These are phyloP conservation scores for Nitzschia putrida DNA, from an alignment of 108 stramenopile species.

Conservation along the genomic window DNA sequence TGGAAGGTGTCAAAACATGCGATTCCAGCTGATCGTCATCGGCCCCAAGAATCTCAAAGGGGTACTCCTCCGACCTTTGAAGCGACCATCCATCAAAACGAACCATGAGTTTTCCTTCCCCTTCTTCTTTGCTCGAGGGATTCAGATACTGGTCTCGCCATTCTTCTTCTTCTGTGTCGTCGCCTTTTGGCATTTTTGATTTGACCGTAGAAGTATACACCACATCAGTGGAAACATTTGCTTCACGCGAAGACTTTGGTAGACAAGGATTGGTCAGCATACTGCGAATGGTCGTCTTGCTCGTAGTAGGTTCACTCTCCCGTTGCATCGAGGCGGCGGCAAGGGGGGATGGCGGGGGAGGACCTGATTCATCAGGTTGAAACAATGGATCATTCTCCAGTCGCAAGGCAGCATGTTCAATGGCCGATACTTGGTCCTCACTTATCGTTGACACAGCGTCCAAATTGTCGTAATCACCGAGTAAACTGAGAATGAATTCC, in stretches of 20 bases:
- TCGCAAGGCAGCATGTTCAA: slow-evolving; percentile 25
- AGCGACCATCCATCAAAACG: slow-evolving; percentile 42
- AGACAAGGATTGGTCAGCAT: slow-evolving; percentile 12
- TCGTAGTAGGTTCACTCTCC: slow-evolving; percentile 1
- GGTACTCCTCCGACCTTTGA: slow-evolving; percentile 26
- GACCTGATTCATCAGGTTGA: background rate
- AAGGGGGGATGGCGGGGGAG: slow-evolving; percentile 2
- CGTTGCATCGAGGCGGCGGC: slow-evolving; percentile 2
- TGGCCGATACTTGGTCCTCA: slow-evolving; percentile 23
- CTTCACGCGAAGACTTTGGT: slow-evolving; percentile 4
- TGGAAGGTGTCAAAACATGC: slow-evolving; percentile 40
- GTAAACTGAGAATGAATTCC: slow-evolving; percentile 32
- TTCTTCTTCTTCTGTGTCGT: slow-evolving; percentile 1
- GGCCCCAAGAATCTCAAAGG: slow-evolving; percentile 44
- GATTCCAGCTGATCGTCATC: slow-evolving; percentile 12
- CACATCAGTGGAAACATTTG: background rate
- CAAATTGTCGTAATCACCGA: slow-evolving; percentile 17
- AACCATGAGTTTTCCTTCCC: slow-evolving; percentile 12
- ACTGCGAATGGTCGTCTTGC: background rate
- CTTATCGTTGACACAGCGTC: slow-evolving; percentile 16
- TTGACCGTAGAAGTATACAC: background rate
- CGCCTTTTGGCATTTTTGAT: background rate
- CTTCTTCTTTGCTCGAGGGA: background rate
- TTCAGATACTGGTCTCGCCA: background rate
- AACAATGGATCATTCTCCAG: slow-evolving; percentile 20